These are phyloP conservation scores for Ambrosia artemisiifolia DNA, from an alignment of 129 eudicot genomes.

Conservation along the genomic window DNA sequence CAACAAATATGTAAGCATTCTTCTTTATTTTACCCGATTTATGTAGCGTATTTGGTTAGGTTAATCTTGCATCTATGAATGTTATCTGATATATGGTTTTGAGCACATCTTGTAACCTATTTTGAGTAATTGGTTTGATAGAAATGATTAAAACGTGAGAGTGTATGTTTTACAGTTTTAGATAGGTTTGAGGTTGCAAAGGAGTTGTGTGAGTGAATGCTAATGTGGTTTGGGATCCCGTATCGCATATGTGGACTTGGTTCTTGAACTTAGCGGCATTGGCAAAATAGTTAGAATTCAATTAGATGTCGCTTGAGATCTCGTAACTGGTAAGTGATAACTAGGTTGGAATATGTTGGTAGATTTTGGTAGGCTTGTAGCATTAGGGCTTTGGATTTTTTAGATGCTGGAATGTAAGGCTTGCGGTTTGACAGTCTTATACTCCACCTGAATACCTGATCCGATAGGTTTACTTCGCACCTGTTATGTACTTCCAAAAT, in stretches of 20 bases:
- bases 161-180: neutral
- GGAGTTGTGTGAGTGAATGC: neutral
- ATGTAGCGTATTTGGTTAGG: no score
- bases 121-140: constrained; percentile 3
- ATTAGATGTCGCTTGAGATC: constrained; percentile 9
- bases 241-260: neutral
- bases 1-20: constrained; percentile 75
- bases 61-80: constrained; percentile 4
- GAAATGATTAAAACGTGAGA: neutral
- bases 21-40: neutral
- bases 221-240: neutral
- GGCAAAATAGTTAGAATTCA: neutral
- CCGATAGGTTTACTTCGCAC: neutral
- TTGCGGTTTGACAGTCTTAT: neutral
- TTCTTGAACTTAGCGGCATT: constrained; percentile 9
- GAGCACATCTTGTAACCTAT: neutral
- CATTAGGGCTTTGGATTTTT: constrained; percentile 18
- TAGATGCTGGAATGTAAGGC: neutral
- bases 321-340: neutral
- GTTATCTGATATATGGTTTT: constrained; percentile 1
- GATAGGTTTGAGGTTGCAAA: neutral
- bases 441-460: neutral
- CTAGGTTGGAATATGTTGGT: neutral
- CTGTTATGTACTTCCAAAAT: neutral
- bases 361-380: neutral